phyloP scores from a whole-genome alignment of 208 protist genomes.

The Cochliopodium minus region DNA sequence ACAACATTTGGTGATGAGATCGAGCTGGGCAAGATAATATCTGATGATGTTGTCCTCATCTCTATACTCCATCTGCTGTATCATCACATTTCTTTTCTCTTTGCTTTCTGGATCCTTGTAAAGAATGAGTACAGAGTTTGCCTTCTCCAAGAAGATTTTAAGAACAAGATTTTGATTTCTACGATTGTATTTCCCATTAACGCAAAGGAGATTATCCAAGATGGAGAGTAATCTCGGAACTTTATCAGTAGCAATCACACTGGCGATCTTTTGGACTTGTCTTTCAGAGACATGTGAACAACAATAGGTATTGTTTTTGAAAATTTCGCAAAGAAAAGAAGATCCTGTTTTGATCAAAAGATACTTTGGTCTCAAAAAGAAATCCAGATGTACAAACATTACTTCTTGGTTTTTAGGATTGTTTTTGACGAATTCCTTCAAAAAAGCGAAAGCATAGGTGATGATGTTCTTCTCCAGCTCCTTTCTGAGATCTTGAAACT shows the following conservation, averaged over 20 bases:
- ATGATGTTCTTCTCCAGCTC: no score
- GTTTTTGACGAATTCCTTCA: background rate
- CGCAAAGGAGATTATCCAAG: no score
- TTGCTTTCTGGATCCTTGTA: background rate
- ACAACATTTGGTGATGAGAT: background rate
- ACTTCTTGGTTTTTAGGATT: background rate
- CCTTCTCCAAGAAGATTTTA: background rate
- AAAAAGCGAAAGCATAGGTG: no score
- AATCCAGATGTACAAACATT: background rate
- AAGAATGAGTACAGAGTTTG: background rate
- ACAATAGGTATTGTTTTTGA: no score
- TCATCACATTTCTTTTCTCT: background rate
- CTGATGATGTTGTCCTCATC: background rate
- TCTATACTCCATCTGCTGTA: background rate
- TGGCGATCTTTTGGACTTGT: no score
- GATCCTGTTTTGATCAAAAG: no score
- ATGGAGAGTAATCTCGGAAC: no score
- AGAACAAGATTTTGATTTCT: background rate
- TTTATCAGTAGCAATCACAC: no score
- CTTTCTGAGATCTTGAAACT: no score
- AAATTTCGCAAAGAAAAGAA: no score
- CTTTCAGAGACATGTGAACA: no score
- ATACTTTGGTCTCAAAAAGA: no score
- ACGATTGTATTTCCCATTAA: background rate
- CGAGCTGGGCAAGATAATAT: background rate